phyloP scores from a whole-genome alignment of 1,139 yeast species.

The Magnusiomyces ingens region DNA sequence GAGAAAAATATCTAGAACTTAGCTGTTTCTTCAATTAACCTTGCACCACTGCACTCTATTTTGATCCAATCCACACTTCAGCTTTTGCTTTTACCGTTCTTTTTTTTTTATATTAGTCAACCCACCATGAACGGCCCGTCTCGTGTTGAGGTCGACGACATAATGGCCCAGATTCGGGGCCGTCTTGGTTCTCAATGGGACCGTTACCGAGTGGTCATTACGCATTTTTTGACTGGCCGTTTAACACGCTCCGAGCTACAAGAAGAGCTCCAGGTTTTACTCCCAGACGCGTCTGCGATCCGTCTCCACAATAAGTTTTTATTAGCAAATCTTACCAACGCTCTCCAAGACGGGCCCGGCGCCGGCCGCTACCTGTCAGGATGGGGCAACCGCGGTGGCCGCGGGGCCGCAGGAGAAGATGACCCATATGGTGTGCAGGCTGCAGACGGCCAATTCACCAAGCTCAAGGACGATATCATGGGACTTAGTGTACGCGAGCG shows the following conservation, averaged over 20 bases:
- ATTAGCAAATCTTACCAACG: conserved; percentile 75
- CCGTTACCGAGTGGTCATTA: conserved; percentile 70
- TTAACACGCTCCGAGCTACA: conserved; percentile 71
- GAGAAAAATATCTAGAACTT: no score
- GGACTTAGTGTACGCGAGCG: conserved; percentile 81
- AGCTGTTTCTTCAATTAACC: no score
- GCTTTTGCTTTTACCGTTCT: no score
- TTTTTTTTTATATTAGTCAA: not conserved
- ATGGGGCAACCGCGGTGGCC: conserved; percentile 39
- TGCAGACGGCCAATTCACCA: conserved; percentile 55
- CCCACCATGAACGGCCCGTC: conserved; percentile 5
- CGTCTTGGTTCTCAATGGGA: conserved; percentile 78
- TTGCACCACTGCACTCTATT: no score
- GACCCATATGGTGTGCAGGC: conserved; percentile 26
- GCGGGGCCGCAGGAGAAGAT: conserved; percentile 41
- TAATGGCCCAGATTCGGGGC: conserved; percentile 68
- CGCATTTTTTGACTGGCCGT: conserved; percentile 65
- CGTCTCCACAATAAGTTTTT: conserved; percentile 74
- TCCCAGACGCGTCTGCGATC: conserved; percentile 38
- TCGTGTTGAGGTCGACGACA: conserved; percentile 62
- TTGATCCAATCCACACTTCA: no score
- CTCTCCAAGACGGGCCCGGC: conserved; percentile 65
- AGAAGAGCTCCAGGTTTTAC: conserved; percentile 45
- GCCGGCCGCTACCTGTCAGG: not conserved
- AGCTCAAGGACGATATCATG: conserved; percentile 78